phyloP scores from a whole-genome alignment of 169 alveolate species.

The Plasmodium yoelii region DNA sequence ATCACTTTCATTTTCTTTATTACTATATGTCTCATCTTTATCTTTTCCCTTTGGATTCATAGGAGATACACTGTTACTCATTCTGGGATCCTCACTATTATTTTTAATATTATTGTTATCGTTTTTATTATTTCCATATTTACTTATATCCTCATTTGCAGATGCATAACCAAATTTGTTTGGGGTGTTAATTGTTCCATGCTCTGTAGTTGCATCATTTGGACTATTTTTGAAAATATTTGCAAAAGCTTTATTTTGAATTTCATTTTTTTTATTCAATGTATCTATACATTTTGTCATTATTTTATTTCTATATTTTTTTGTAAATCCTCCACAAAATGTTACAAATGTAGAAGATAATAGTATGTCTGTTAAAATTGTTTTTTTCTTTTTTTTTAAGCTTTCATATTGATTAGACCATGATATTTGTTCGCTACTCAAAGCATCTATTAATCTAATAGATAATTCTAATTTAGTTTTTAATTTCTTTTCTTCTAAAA shows the following conservation, averaged over 20 bases:
- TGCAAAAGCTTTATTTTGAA: slow-evolving; percentile 41
- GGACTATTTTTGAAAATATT: background rate
- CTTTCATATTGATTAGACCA: slow-evolving; percentile 93
- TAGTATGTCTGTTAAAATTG: slow-evolving; percentile 94
- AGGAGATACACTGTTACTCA: background rate
- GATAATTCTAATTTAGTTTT: slow-evolving; percentile 94
- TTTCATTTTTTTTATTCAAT: slow-evolving; percentile 47
- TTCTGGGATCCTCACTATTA: background rate
- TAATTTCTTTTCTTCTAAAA: slow-evolving; percentile 93
- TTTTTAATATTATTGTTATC: background rate
- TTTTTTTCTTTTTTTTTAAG: slow-evolving; percentile 89
- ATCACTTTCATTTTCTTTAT: background rate
- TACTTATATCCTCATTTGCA: background rate
- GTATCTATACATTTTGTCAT: slow-evolving; percentile 81
- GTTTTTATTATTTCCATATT: background rate
- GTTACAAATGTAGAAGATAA: slow-evolving; percentile 95
- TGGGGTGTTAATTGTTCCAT: background rate
- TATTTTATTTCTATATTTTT: slow-evolving; percentile 92
- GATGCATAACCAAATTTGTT: too few species aligned
- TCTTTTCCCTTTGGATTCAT: slow-evolving; percentile 9
- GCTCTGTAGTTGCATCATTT: background rate
- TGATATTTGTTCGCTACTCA: slow-evolving; percentile 94
- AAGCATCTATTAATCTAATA: slow-evolving; percentile 93
- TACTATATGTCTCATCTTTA: background rate
- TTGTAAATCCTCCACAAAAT: slow-evolving; percentile 96